Conservation (phyloP, 2,329 filamentous ascomycete species). For the Penicillium psychrosexuale region DNA sequence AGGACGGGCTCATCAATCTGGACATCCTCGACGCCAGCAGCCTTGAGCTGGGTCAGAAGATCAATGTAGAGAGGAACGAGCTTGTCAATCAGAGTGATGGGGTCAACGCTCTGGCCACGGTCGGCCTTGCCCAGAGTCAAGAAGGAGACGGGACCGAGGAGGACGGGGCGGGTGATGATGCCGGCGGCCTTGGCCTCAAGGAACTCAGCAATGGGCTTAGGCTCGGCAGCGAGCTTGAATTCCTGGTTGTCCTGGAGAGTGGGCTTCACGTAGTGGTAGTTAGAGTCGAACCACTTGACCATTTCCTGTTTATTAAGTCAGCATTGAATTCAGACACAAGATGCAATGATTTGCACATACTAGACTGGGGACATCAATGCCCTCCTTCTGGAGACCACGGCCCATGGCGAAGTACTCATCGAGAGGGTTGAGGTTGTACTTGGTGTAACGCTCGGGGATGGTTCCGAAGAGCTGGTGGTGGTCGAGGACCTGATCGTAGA, state of each 20-base stretch:
- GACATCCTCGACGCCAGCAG: slow-evolving; percentile 89
- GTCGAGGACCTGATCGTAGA: slow-evolving; percentile 56
- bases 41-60: slow-evolving; percentile 89
- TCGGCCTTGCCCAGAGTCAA: slow-evolving; percentile 97
- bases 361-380: slow-evolving; percentile 82
- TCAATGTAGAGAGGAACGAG: slow-evolving; percentile 93
- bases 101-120: slow-evolving; percentile 86
- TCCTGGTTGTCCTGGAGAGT: slow-evolving; percentile 95
- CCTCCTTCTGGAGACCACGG: slow-evolving; percentile 84
- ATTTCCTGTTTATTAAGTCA: slow-evolving; percentile 64
- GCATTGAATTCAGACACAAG: neutral
- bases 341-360: slow-evolving; percentile 40
- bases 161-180: slow-evolving; percentile 85
- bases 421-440: slow-evolving; percentile 78
- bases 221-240: slow-evolving; percentile 81
- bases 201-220: slow-evolving; percentile 94
- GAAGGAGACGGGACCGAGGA: slow-evolving; percentile 96
- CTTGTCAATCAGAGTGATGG: slow-evolving; percentile 89
- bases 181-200: slow-evolving; percentile 97
- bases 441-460: slow-evolving; percentile 88
- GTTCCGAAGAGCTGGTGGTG: slow-evolving; percentile 54
- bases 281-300: slow-evolving; percentile 99
- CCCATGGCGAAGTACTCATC: slow-evolving; percentile 99
- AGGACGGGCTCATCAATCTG: slow-evolving; percentile 98
- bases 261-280: slow-evolving; percentile 99